A percentile compares a stretch with the other conserved stretches of the same genome.
phyloP scores from a whole-genome alignment of 208 protist genomes.

The Acanthamoeba castellanii region DNA sequence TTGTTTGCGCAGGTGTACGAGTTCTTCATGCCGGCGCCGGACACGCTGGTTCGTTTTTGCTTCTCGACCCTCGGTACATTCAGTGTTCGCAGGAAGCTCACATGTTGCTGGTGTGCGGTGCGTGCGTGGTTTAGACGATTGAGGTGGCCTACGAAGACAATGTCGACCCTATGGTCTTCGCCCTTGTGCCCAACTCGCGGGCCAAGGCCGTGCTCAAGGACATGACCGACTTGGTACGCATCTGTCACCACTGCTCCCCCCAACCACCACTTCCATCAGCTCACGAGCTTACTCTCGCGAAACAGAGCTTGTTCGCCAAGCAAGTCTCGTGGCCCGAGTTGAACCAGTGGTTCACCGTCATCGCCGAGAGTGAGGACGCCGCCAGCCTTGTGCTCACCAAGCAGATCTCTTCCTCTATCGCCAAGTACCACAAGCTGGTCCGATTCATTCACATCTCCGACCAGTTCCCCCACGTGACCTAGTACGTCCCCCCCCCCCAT shows the following conservation, averaged over 20 bases:
- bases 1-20: constrained; percentile 8
- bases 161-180: constrained; percentile 22
- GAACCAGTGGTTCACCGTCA: constrained; percentile 24
- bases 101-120: background rate
- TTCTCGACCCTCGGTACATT: too few species aligned
- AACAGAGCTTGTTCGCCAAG: constrained; percentile 34
- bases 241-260: background rate
- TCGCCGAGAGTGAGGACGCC: constrained; percentile 6
- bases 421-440: constrained; percentile 32
- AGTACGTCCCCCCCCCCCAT: background rate
- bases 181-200: constrained; percentile 26
- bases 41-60: background rate
- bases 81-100: background rate
- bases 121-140: background rate
- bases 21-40: constrained; percentile 30
- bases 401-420: background rate
- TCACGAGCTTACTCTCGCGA: background rate
- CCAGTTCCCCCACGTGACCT: constrained; percentile 46
- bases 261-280: background rate
- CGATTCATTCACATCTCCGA: constrained; percentile 27
- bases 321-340: constrained; percentile 12
- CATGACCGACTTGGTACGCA: background rate
- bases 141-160: background rate
- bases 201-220: constrained; percentile 29
- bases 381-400: background rate